Evolutionary conservation across 352 stramenopile species (phyloP).

Genomic region (Phytopythium vexans): DNA sequence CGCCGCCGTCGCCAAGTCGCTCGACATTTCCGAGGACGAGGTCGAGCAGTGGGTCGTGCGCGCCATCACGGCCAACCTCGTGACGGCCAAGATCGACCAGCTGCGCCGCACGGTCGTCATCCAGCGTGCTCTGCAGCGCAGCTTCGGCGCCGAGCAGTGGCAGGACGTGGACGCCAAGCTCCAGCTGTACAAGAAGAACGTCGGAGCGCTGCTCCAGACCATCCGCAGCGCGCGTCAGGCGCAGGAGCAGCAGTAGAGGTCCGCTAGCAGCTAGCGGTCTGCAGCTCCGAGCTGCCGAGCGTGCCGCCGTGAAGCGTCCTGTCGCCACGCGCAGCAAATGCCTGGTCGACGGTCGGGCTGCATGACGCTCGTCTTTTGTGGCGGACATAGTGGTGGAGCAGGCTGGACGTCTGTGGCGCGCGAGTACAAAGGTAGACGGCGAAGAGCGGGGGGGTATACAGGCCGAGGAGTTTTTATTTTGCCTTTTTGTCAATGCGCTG

Average conservation of each 20-base stretch:
- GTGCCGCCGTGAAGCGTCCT: no score
- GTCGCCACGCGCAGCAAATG: no score
- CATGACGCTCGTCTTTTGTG: no score
- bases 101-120: conserved; percentile 89
- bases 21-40: conserved; percentile 81
- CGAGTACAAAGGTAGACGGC: no score
- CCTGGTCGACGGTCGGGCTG: no score
- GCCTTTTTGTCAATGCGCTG: no score
- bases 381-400: no score
- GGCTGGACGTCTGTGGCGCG: no score
- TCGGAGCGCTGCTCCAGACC: conserved; percentile 86
- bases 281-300: no score
- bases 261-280: not conserved
- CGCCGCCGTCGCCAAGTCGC: conserved; percentile 71
- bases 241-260: conserved; percentile 55
- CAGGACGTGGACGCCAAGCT: conserved; percentile 86
- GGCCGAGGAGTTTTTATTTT: no score
- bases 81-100: conserved; percentile 95
- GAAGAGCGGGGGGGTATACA: no score
- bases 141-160: conserved; percentile 90
- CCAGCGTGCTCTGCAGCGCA: conserved; percentile 62
- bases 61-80: conserved; percentile 88
- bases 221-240: conserved; percentile 67
- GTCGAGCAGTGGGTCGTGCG: conserved; percentile 95
- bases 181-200: conserved; percentile 92